phyloP scores from a whole-genome alignment of 371 early-diverging fungal genomes.

The Amoeboaphelidium occidentale region DNA sequence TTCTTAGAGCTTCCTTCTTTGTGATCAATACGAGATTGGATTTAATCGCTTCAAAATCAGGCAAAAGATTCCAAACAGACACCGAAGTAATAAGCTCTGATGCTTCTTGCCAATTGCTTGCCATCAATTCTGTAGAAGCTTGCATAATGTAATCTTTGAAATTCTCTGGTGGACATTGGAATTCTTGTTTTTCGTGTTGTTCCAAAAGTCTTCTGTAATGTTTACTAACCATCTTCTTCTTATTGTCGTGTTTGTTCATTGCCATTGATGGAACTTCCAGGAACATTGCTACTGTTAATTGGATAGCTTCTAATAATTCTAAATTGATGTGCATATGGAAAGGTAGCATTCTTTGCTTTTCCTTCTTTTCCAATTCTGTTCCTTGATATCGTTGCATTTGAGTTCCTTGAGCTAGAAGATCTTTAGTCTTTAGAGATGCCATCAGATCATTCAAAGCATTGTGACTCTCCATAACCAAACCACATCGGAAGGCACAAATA shows the following conservation, averaged over 20 bases:
- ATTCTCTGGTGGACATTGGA: constrained; percentile 65
- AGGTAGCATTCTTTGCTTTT: constrained; percentile 79
- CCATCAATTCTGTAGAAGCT: constrained; percentile 67
- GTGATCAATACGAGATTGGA: constrained; percentile 3
- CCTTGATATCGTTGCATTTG: constrained; percentile 40
- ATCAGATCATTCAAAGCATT: constrained; percentile 67
- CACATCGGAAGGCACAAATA: constrained; percentile 83
- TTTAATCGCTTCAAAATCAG: constrained; percentile 46
- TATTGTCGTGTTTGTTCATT: constrained; percentile 43
- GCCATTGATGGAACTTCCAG: constrained; percentile 91
- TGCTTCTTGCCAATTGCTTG: constrained; percentile 78
- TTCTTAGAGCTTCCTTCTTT: constrained; percentile 82
- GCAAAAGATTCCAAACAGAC: constrained; percentile 87
- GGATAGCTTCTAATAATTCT: constrained; percentile 88
- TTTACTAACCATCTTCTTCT: constrained; percentile 62
- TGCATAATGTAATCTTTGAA: constrained; percentile 93
- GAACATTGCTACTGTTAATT: constrained; percentile 80
- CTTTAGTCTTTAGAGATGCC: constrained; percentile 63
- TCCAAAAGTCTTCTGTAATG: constrained; percentile 82
- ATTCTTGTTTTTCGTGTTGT: constrained; percentile 64
- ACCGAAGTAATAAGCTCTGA: constrained; percentile 54
- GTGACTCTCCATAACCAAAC: constrained; percentile 65
- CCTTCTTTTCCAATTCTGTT: constrained; percentile 62
- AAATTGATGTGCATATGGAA: constrained; percentile 97
- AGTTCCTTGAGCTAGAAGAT: constrained; percentile 79